Evolutionary conservation across 768 basidiomycete species (phyloP).

Genomic region (Trametes cingulata): DNA sequence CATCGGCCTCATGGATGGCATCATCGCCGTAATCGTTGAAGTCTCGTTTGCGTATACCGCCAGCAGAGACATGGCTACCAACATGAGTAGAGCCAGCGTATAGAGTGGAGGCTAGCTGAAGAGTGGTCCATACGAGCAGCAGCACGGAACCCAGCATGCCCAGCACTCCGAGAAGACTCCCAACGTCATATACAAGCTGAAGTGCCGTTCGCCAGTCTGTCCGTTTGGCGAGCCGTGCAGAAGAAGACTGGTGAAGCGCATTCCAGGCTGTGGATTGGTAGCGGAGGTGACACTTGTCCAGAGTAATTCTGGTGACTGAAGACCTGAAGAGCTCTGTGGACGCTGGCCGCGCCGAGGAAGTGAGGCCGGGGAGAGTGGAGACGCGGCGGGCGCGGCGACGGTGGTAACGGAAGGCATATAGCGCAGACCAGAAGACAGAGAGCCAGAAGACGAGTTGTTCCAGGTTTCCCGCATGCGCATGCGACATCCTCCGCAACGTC

Average conservation of each 20-base stretch:
- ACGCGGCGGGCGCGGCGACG: neutral
- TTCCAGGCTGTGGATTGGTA: constrained; percentile 56
- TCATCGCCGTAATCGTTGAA: neutral
- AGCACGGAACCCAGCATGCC: constrained; percentile 49
- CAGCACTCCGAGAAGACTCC: constrained; percentile 43
- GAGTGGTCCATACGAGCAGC: constrained; percentile 40
- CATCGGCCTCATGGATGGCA: neutral
- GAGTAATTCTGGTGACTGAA: constrained; percentile 13
- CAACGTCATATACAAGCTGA: constrained; percentile 47
- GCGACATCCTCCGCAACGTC: too few species aligned
- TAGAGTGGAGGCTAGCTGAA: neutral
- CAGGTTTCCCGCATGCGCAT: too few species aligned
- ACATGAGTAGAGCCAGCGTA: neutral
- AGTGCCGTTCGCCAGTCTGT: constrained; percentile 32
- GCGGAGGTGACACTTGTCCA: constrained; percentile 31
- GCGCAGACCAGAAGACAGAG: constrained; percentile 7
- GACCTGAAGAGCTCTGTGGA: constrained; percentile 16
- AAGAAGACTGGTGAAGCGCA: constrained; percentile 45
- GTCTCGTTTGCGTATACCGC: neutral
- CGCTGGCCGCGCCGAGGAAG: neutral
- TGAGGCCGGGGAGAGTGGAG: constrained; percentile 6
- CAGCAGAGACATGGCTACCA: too few species aligned
- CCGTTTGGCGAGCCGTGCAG: constrained; percentile 36
- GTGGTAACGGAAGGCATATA: constrained; percentile 3
- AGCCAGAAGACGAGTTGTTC: constrained; percentile 7